Evolutionary conservation across 129 eudicot genomes (phyloP).

Genomic region (Flaveria brownii): DNA sequence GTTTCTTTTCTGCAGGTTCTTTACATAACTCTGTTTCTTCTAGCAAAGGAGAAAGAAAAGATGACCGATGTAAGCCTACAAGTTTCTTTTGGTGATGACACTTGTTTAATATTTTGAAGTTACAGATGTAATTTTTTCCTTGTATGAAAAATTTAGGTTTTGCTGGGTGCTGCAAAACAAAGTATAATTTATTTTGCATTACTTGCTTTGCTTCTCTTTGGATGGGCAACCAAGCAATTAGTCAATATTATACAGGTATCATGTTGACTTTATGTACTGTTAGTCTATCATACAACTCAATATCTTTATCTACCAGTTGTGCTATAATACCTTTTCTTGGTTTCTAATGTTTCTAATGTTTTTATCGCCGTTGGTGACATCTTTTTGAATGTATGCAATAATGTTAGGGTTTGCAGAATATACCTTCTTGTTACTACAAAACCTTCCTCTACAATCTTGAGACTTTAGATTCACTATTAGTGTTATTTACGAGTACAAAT

Average conservation of each 20-base stretch:
- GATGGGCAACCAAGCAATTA: slow-evolving; percentile 83
- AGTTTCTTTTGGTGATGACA: neutral
- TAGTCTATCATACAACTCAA: neutral
- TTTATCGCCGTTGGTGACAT: neutral
- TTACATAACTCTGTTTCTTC: slow-evolving; percentile 77
- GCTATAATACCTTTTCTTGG: neutral
- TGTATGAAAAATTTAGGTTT: slow-evolving; percentile 41
- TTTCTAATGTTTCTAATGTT: neutral
- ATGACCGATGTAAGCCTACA: slow-evolving; percentile 55
- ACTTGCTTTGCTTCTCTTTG: slow-evolving; percentile 63
- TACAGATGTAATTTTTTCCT: slow-evolving; percentile 16
- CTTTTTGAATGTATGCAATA: neutral
- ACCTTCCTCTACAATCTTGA: neutral
- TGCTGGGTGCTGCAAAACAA: slow-evolving; percentile 39
- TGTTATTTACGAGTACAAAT: neutral
- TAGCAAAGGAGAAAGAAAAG: slow-evolving; percentile 68
- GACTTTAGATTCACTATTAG: neutral
- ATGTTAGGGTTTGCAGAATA: neutral
- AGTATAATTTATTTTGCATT: slow-evolving; percentile 45
- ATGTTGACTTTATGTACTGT: neutral
- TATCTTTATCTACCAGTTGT: slow-evolving; percentile 6
- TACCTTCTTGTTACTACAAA: neutral
- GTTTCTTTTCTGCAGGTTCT: slow-evolving; percentile 53
- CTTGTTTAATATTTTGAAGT: slow-evolving; percentile 13
- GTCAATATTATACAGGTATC: slow-evolving; percentile 88